A percentile compares a stretch with the other conserved stretches of the same genome.
These are phyloP conservation scores for Agrocybe praecox DNA, from an alignment of 768 basidiomycete genomes.

Conservation along the genomic window DNA sequence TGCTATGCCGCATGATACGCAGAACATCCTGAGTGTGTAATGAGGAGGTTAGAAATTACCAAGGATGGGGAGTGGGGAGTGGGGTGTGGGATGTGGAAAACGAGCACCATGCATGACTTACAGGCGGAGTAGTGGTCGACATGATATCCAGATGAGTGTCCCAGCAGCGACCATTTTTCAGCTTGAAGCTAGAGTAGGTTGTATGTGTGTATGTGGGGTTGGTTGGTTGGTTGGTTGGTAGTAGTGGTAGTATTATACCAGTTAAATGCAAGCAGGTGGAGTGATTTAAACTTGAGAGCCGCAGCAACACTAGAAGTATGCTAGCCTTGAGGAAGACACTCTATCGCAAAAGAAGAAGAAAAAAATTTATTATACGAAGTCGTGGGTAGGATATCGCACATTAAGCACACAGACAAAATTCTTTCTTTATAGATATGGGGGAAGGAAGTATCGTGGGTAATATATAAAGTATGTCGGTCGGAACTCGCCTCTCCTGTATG, in stretches of 20 bases:
- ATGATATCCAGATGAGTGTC: conserved; percentile 64
- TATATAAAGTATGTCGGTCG: background rate
- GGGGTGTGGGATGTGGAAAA: too few species aligned
- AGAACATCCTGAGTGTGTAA: conserved; percentile 63
- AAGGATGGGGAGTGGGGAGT: too few species aligned
- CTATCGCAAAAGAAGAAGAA: background rate
- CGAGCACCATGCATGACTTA: too few species aligned
- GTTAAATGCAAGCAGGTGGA: background rate
- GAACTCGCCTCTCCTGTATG: background rate
- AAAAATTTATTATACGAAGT: background rate
- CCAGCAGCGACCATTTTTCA: conserved; percentile 31
- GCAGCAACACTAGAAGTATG: background rate
- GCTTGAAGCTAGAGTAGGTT: too few species aligned
- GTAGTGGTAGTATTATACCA: too few species aligned
- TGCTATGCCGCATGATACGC: conserved; percentile 54
- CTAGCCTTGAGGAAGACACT: background rate
- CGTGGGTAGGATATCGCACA: conserved; percentile 1
- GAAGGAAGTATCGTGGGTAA: background rate
- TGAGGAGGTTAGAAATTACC: too few species aligned
- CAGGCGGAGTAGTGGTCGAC: conserved; percentile 62
- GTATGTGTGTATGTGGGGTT: too few species aligned
- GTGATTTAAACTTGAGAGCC: background rate
- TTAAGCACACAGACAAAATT: background rate
- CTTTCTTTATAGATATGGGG: background rate
- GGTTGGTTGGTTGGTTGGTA: too few species aligned